phyloP scores from a whole-genome alignment of 2,329 filamentous ascomycete genomes.

The Neonectria sp. region DNA sequence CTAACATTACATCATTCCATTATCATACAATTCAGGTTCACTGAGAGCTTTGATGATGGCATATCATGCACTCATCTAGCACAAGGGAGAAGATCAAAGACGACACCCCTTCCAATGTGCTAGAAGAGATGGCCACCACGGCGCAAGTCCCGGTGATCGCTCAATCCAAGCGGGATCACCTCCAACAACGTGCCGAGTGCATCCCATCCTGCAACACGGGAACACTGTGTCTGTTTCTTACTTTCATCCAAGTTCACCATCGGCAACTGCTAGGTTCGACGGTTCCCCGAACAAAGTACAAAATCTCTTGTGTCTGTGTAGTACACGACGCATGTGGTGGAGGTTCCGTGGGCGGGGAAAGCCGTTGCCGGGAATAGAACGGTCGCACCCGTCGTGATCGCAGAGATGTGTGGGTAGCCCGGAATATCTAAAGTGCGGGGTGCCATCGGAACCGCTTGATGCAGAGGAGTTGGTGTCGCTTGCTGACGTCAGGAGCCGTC shows the following conservation, averaged over 20 bases:
- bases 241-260: slow-evolving; percentile 16
- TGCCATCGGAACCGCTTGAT: no score
- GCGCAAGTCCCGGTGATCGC: slow-evolving; percentile 2
- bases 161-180: slow-evolving; percentile 6
- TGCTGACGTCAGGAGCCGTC: no score
- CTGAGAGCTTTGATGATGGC: neutral
- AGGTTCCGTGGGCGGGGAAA: slow-evolving; percentile 7
- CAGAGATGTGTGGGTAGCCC: no score
- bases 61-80: neutral
- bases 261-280: slow-evolving; percentile 6
- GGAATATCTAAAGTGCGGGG: no score
- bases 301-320: slow-evolving; percentile 6
- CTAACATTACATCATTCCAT: neutral
- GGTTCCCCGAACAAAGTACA: slow-evolving; percentile 15
- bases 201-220: slow-evolving; percentile 11
- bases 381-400: no score
- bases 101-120: neutral
- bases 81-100: neutral
- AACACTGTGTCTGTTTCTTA: slow-evolving; percentile 15
- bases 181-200: slow-evolving; percentile 4
- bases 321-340: slow-evolving; percentile 7
- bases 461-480: no score
- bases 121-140: slow-evolving; percentile 7
- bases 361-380: slow-evolving; percentile 8
- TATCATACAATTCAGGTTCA: neutral